Evolutionary conservation across 768 basidiomycete species (phyloP).

Genomic region (Tylopilus subfusipes): DNA sequence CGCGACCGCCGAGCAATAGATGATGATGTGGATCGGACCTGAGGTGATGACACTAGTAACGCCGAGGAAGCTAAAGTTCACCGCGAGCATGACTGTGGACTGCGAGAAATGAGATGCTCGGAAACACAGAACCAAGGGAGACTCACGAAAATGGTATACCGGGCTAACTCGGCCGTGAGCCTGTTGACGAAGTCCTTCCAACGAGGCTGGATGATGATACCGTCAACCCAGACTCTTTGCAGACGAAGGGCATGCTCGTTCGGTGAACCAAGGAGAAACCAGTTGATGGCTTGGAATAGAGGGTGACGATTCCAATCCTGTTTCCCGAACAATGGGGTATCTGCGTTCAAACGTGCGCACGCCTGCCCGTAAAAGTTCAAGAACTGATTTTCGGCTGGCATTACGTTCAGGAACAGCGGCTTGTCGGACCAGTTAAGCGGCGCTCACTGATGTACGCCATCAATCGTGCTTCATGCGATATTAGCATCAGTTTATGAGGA

Average conservation of each 20-base stretch:
- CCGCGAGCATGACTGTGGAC: constrained; percentile 20
- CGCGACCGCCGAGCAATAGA: constrained; percentile 7
- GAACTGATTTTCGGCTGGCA: constrained; percentile 14
- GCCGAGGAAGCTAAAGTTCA: constrained; percentile 15
- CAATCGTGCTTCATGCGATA: constrained; percentile 4
- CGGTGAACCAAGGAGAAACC: constrained; percentile 1
- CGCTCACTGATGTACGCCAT: constrained; percentile 13
- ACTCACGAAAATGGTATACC: constrained; percentile 14
- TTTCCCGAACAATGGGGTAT: constrained; percentile 4
- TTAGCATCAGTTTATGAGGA: not conserved
- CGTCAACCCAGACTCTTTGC: constrained; percentile 11
- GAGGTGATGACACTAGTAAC: constrained; percentile 1
- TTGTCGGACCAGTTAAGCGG: not conserved
- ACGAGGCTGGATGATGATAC: constrained; percentile 4
- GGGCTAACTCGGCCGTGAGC: constrained; percentile 4
- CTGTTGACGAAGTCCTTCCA: constrained; percentile 13
- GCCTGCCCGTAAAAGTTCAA: constrained; percentile 11
- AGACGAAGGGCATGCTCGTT: constrained; percentile 13
- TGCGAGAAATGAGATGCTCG: not conserved
- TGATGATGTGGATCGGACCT: not conserved
- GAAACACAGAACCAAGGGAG: not conserved
- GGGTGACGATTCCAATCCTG: constrained; percentile 1
- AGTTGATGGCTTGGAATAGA: not conserved
- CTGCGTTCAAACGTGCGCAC: constrained; percentile 11
- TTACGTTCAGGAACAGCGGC: not conserved